Percentiles rank a stretch among this genome's conserved stretches.
phyloP scores from a whole-genome alignment of 1,284 basidiomycete genomes.

The Coniferiporia sulphurascens region DNA sequence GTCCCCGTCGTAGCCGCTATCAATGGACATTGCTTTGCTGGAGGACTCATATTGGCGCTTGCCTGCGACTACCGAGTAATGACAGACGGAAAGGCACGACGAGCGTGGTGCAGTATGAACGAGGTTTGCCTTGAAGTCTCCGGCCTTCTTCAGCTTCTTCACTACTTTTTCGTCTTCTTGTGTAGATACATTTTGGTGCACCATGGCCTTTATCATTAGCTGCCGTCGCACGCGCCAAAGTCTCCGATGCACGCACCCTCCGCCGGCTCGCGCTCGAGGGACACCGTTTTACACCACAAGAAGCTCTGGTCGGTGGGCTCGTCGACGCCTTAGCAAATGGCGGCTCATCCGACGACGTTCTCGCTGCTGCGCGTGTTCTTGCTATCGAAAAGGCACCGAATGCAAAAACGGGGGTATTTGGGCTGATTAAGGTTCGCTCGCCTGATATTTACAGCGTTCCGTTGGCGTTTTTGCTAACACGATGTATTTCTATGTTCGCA shows the following conservation, averaged over 20 bases:
- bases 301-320: constrained; percentile 65
- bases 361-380: constrained; percentile 39
- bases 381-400: constrained; percentile 31
- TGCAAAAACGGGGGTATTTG: constrained; percentile 40
- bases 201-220: constrained; percentile 73
- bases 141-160: background rate
- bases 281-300: constrained; percentile 72
- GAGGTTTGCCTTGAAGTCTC: constrained; percentile 42
- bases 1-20: constrained; percentile 84
- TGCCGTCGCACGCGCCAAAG: constrained; percentile 61
- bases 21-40: constrained; percentile 92
- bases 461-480: too few relatives aligned
- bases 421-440: constrained; percentile 39
- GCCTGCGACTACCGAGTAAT: constrained; percentile 90
- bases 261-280: constrained; percentile 82
- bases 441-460: too few relatives aligned
- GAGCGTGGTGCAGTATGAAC: constrained; percentile 90
- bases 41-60: constrained; percentile 75
- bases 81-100: constrained; percentile 72
- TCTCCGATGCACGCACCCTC: constrained; percentile 54
- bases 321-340: constrained; percentile 67
- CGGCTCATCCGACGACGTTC: constrained; percentile 49
- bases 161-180: constrained; percentile 7
- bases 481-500: too few relatives aligned
- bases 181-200: constrained; percentile 78